These are phyloP conservation scores for Ustilago tritici DNA, from an alignment of 1,284 basidiomycete species.

Conservation along the genomic window DNA sequence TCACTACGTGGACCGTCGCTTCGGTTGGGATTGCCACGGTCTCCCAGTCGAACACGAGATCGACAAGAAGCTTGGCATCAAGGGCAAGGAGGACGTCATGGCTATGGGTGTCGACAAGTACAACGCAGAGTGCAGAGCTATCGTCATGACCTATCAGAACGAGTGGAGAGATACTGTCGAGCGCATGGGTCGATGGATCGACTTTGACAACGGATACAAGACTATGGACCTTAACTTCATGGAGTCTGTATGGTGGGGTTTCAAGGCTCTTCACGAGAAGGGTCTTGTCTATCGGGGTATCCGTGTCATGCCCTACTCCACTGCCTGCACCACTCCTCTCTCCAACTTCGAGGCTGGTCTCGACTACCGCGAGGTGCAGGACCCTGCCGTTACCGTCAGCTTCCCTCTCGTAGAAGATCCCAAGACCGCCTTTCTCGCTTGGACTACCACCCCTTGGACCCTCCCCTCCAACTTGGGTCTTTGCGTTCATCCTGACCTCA, in stretches of 20 bases:
- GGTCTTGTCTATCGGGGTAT: constrained; percentile 93
- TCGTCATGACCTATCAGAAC: constrained; percentile 95
- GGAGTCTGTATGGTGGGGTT: constrained; percentile 99
- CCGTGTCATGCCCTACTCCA: constrained; percentile 98
- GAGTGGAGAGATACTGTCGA: constrained; percentile 97
- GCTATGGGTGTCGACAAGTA: constrained; percentile 96
- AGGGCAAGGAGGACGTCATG: constrained; percentile 91
- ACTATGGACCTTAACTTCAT: constrained; percentile 93
- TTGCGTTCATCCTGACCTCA: constrained; percentile 95
- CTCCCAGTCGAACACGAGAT: constrained; percentile 99
- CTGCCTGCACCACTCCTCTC: constrained; percentile 92
- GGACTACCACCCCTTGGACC: constrained; percentile 99
- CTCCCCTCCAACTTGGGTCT: constrained; percentile 93
- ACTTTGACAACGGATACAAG: constrained; percentile 99
- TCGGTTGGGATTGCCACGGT: constrained; percentile 99
- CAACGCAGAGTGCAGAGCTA: constrained; percentile 94
- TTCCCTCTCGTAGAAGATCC: constrained; percentile 95
- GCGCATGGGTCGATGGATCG: constrained; percentile 99
- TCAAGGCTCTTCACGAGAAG: constrained; percentile 90
- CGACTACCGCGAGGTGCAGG: constrained; percentile 92
- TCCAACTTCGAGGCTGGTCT: constrained; percentile 98
- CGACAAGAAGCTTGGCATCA: constrained; percentile 95
- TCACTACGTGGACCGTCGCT: constrained; percentile 91
- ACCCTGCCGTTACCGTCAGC: constrained; percentile 92
- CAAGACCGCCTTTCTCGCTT: constrained; percentile 88